A percentile compares a stretch with the other conserved stretches of the same genome.
Conservation (phyloP, 768 basidiomycete species). For the Pisolithus microcarpus region DNA sequence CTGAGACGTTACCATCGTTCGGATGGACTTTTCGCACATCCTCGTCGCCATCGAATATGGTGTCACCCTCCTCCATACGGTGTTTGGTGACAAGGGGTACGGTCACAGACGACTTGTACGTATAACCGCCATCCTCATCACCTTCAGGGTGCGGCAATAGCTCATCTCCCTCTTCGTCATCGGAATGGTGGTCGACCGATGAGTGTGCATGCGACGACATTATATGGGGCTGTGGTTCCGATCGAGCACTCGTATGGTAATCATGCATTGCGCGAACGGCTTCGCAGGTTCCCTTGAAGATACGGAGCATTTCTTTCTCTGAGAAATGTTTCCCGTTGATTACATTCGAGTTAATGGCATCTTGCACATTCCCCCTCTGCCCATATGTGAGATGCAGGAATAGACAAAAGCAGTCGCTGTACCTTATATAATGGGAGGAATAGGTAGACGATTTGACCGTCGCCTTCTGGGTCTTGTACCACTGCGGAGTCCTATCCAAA, state of each 20-base stretch:
- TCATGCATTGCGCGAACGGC: slow-evolving; percentile 94
- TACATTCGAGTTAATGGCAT: slow-evolving; percentile 81
- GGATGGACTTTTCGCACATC: slow-evolving; percentile 45
- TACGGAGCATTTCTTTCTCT: slow-evolving; percentile 79
- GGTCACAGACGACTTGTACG: slow-evolving; percentile 43
- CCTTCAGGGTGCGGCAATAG: slow-evolving; percentile 72
- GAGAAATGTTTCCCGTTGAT: slow-evolving; percentile 78
- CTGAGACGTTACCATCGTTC: slow-evolving; percentile 32
- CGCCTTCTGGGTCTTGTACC: slow-evolving; percentile 87
- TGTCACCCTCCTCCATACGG: slow-evolving; percentile 45
- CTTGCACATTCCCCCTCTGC: slow-evolving; percentile 90
- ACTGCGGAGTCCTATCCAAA: slow-evolving; percentile 77
- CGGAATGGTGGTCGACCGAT: slow-evolving; percentile 27
- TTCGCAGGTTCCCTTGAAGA: slow-evolving; percentile 92
- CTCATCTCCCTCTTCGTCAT: slow-evolving; percentile 59
- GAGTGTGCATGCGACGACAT: slow-evolving; percentile 17
- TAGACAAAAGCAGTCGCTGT: not conserved
- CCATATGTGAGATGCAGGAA: slow-evolving; percentile 2
- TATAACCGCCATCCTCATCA: slow-evolving; percentile 67
- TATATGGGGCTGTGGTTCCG: slow-evolving; percentile 18
- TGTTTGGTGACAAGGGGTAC: slow-evolving; percentile 58
- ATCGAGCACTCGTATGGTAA: slow-evolving; percentile 49
- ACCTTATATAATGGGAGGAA: slow-evolving; percentile 93
- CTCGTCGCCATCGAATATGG: slow-evolving; percentile 77
- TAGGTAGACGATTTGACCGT: slow-evolving; percentile 92